Conservation (phyloP, 345 rosid species). For the Cochlearia excelsa region DNA sequence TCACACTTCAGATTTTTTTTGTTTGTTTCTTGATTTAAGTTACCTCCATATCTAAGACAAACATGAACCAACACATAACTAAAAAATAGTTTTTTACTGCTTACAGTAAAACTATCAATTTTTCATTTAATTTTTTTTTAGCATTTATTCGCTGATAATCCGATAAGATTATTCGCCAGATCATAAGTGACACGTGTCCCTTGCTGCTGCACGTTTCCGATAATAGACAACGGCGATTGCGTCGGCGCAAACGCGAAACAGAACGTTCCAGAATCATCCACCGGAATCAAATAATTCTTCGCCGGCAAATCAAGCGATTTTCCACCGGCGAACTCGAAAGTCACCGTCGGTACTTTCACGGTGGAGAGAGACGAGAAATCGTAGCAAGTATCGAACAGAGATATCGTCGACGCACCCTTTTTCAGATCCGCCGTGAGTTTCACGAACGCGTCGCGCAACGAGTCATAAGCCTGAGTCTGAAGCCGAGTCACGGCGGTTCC, state of each 20-base stretch:
- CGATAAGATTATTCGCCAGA: slow-evolving; percentile 60
- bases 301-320: slow-evolving; percentile 61
- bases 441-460: slow-evolving; percentile 74
- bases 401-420: slow-evolving; percentile 43
- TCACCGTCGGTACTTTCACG: slow-evolving; percentile 75
- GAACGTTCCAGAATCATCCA: slow-evolving; percentile 63
- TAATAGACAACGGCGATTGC: slow-evolving; percentile 73
- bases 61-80: neutral
- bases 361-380: slow-evolving; percentile 59
- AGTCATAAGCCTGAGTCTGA: slow-evolving; percentile 69
- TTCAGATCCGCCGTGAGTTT: slow-evolving; percentile 40
- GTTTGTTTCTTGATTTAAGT: too few relatives aligned
- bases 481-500: slow-evolving; percentile 94
- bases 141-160: slow-evolving; percentile 66
- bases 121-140: slow-evolving; percentile 22
- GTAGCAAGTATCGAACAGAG: slow-evolving; percentile 92
- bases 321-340: slow-evolving; percentile 64
- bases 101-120: neutral
- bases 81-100: neutral
- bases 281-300: slow-evolving; percentile 78
- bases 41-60: neutral
- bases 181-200: slow-evolving; percentile 87
- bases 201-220: slow-evolving; percentile 97
- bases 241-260: slow-evolving; percentile 98
- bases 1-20: too few relatives aligned